These are phyloP conservation scores for Strobilomyces confusus DNA, from an alignment of 768 basidiomycete genomes.

Conservation along the genomic window DNA sequence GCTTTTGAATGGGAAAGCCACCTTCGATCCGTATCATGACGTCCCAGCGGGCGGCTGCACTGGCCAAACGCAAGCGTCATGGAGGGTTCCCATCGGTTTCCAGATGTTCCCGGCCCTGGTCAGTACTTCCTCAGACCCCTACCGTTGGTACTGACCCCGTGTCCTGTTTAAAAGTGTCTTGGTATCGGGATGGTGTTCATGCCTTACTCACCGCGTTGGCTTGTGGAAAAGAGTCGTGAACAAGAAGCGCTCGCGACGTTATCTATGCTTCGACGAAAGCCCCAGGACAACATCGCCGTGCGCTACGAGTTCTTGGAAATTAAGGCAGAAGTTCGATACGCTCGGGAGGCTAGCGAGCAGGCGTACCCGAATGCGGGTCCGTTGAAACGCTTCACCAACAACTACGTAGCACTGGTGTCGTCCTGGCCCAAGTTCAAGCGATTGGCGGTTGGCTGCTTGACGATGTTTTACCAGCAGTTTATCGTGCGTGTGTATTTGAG, in stretches of 20 bases:
- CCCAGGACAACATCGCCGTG: conserved; percentile 28
- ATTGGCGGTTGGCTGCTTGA: conserved; percentile 27
- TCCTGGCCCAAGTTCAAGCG: conserved; percentile 32
- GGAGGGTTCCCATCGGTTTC: conserved; percentile 35
- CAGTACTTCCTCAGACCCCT: conserved; percentile 9
- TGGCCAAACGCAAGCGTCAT: conserved; percentile 29
- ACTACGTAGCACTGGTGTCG: conserved; percentile 24
- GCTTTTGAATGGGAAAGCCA: conserved; percentile 30
- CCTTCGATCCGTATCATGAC: conserved; percentile 26
- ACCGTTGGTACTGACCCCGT: not conserved
- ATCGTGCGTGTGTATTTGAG: conserved; percentile 18
- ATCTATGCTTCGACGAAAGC: conserved; percentile 33
- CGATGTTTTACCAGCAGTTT: conserved; percentile 33
- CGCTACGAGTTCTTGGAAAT: conserved; percentile 40
- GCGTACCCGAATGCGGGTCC: conserved; percentile 22
- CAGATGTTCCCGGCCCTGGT: conserved; percentile 39
- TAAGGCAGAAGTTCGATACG: conserved; percentile 32
- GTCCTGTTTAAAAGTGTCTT: conserved; percentile 19
- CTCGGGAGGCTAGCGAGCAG: conserved; percentile 19
- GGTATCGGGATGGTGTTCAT: conserved; percentile 32
- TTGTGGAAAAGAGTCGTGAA: conserved; percentile 36
- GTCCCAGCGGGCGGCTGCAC: conserved; percentile 32
- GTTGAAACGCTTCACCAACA: conserved; percentile 16
- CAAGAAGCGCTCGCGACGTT: conserved; percentile 34
- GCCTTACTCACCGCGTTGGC: conserved; percentile 43